Percentiles rank a stretch among this genome's conserved stretches.
phyloP scores from a whole-genome alignment of 2,329 filamentous ascomycete genomes.

The Xylaria sp. region DNA sequence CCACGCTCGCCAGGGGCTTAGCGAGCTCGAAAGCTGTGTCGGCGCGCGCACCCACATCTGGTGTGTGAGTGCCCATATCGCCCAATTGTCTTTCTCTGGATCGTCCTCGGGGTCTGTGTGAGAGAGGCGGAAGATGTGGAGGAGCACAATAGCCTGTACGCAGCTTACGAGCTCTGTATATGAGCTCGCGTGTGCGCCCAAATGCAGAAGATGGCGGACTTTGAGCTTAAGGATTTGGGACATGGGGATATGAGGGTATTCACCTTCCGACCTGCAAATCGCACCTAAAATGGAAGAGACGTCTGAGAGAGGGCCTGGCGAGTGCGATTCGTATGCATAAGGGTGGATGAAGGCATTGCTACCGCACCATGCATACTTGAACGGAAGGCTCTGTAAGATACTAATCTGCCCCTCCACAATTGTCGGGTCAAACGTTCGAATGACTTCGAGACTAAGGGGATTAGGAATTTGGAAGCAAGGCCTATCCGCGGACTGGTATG shows the following conservation, averaged over 20 bases:
- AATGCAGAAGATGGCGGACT: not conserved
- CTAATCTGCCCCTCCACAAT: constrained; percentile 1
- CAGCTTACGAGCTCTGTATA: constrained; percentile 1
- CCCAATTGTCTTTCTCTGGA: not conserved
- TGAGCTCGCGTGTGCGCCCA: not conserved
- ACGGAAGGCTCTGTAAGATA: constrained; percentile 3
- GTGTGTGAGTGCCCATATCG: not conserved
- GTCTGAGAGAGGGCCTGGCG: not conserved
- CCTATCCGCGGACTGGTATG: not conserved
- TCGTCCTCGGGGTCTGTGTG: constrained; percentile 1
- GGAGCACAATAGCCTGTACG: constrained; percentile 2
- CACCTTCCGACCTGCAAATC: not conserved
- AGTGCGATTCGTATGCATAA: not conserved
- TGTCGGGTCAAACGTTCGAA: constrained; percentile 1
- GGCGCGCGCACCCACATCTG: not conserved
- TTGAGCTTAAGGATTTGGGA: not conserved
- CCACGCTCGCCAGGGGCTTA: constrained; percentile 11
- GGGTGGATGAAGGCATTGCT: constrained; percentile 13
- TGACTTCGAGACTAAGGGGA: constrained; percentile 3
- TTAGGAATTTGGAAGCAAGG: constrained; percentile 1
- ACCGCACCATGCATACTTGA: not conserved
- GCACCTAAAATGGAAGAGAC: not conserved
- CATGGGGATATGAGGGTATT: not conserved
- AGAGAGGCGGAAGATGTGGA: constrained; percentile 3
- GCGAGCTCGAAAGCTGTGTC: constrained; percentile 4